Conservation (phyloP, 106 monocot species). For the Narthecium ossifragum region DNA sequence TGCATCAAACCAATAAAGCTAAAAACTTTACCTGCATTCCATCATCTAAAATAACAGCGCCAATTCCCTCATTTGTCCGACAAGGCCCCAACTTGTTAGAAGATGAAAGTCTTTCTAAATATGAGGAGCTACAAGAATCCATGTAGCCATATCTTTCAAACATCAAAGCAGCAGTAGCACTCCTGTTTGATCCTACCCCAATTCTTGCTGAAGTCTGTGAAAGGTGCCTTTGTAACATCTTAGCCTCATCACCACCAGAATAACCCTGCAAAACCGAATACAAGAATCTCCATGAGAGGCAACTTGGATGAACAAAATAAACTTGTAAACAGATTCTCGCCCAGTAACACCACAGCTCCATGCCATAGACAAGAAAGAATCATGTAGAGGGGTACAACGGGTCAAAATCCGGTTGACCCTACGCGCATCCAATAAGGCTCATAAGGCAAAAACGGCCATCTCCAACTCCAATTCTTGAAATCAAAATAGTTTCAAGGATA, state of each 20-base stretch:
- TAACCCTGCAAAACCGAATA: constrained; percentile 55
- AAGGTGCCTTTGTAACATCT: constrained; percentile 73
- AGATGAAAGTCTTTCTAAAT: constrained; percentile 6
- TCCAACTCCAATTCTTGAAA: too few species aligned
- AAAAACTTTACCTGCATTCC: constrained; percentile 94
- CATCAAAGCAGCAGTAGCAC: constrained; percentile 38
- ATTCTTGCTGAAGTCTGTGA: constrained; percentile 39
- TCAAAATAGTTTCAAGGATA: too few species aligned
- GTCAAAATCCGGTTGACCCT: too few species aligned
- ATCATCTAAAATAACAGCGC: constrained; percentile 75
- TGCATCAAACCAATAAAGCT: too few species aligned
- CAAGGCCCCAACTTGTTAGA: constrained; percentile 8
- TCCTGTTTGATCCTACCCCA: constrained; percentile 71
- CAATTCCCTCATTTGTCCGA: constrained; percentile 32
- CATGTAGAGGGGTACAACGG: too few species aligned
- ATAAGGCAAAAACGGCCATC: too few species aligned
- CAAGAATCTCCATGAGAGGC: too few species aligned
- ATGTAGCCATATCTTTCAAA: constrained; percentile 48
- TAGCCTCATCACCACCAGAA: constrained; percentile 77
- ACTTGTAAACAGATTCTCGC: too few species aligned
- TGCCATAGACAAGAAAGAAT: too few species aligned
- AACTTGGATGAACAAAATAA: too few species aligned
- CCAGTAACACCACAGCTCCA: too few species aligned
- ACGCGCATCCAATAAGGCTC: too few species aligned
- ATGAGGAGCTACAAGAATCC: constrained; percentile 4